Conservation (phyloP, 1,139 yeast species). For the Pichia sp. region DNA sequence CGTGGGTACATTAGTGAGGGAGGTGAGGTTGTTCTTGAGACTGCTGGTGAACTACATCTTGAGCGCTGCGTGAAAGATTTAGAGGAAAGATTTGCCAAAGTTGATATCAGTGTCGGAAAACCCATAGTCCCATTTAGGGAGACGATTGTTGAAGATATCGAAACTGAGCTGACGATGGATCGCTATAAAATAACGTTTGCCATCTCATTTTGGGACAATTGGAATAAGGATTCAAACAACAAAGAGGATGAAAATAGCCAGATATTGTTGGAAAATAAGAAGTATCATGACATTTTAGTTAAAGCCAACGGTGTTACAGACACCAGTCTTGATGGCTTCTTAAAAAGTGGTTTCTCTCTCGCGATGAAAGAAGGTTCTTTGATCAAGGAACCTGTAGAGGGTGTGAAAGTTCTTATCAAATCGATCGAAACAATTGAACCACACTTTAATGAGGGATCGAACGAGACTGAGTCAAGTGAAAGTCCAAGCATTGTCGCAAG, state of each 20-base stretch:
- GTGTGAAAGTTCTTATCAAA: slow-evolving; percentile 58
- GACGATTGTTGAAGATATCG: slow-evolving; percentile 50
- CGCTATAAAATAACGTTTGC: slow-evolving; percentile 36
- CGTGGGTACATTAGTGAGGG: slow-evolving; percentile 80
- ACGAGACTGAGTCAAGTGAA: neutral
- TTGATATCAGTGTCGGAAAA: slow-evolving; percentile 79
- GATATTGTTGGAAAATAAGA: slow-evolving; percentile 30
- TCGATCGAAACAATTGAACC: slow-evolving; percentile 40
- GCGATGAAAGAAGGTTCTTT: slow-evolving; percentile 85
- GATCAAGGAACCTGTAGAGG: slow-evolving; percentile 83
- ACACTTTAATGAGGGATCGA: slow-evolving; percentile 20
- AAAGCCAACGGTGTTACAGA: slow-evolving; percentile 37
- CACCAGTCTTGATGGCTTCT: slow-evolving; percentile 40
- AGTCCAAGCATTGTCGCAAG: slow-evolving; percentile 28
- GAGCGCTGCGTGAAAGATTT: slow-evolving; percentile 89
- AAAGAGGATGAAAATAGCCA: neutral
- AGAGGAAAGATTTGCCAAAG: slow-evolving; percentile 86
- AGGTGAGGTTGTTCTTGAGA: slow-evolving; percentile 87
- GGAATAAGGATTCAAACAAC: neutral
- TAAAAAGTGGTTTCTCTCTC: slow-evolving; percentile 75
- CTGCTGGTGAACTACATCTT: slow-evolving; percentile 93
- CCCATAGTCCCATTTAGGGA: slow-evolving; percentile 96
- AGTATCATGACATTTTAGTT: slow-evolving; percentile 73
- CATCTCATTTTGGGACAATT: slow-evolving; percentile 8
- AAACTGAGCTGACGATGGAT: slow-evolving; percentile 25